Evolutionary conservation across 768 basidiomycete genomes (phyloP), one percentile per base, ranked within the genome.

Genomic region (Tylopilus balloui): DNA sequence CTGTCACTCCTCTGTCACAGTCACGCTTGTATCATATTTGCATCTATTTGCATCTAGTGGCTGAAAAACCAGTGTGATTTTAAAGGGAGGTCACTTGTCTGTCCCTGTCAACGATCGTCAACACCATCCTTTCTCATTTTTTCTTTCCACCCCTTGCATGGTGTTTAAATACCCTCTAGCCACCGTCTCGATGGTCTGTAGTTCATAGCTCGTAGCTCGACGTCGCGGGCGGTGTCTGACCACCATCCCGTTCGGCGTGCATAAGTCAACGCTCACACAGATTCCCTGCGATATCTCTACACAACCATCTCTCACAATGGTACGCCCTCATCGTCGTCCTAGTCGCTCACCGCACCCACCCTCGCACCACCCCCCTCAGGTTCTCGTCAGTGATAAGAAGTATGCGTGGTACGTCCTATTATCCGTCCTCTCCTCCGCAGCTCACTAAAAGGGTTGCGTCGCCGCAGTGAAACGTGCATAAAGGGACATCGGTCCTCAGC

Each of bases 401-500:
- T 90, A 87, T 65, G 87, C 87, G 55, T 90, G 87, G 86, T 88
- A 65, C 28, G 83, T 48, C 58, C n/a, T 53, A 43, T 35, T 45
- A n/a, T 15, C 24, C 29, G 25, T 42, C 14, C 41, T n/a, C n/a
- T 14, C 13, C 35, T 37, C 41, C 47, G n/a, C 47, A 47, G 48
- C 48, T 34, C 48, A 47, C 47, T 35, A 35, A 43, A 45, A 24
- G n/a, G 31, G 14, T 32, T 32, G 14, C 34, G 1, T 42, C 46
- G 2, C 42, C 51, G 20, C 58, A 92, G 91, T 68, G 88, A 88
- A 73, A 87, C 89, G 57, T 95, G 92, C 73, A 93, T 93, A 69
- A 92, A 92, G 71, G 92, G 92, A 15, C 92, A 95, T 70, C 81
- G 92, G 42, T 93, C 92, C 14, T 90, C 89, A 14, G 78, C 83